Conservation (phyloP, 208 protist species). For the Angomonas ambiguus region DNA sequence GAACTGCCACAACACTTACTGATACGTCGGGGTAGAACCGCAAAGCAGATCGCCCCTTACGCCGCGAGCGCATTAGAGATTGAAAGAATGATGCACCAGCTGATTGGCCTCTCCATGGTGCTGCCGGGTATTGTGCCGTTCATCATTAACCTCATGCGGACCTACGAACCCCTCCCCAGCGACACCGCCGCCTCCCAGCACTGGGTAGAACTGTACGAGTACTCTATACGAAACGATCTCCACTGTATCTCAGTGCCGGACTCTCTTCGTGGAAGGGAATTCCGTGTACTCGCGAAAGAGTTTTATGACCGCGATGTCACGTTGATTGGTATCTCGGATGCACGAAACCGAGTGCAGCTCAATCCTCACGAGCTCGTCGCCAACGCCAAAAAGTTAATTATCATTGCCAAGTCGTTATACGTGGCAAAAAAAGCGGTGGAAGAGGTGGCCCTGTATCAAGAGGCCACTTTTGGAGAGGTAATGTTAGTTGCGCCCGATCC, state of each 20-base stretch:
- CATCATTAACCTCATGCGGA: slow-evolving; percentile 75
- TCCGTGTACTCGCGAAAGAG: slow-evolving; percentile 40
- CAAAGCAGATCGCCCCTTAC: slow-evolving; percentile 53
- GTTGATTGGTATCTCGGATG: slow-evolving; percentile 63
- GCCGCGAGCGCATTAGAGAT: slow-evolving; percentile 67
- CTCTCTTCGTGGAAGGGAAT: slow-evolving; percentile 48
- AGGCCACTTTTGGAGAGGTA: slow-evolving; percentile 47
- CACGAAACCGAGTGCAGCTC: slow-evolving; percentile 47
- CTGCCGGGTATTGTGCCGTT: slow-evolving; percentile 71
- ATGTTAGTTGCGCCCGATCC: slow-evolving; percentile 43
- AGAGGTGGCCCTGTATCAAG: slow-evolving; percentile 37
- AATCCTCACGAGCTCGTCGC: slow-evolving; percentile 51
- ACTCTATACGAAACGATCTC: slow-evolving; percentile 73
- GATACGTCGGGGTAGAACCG: slow-evolving; percentile 53
- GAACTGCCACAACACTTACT: slow-evolving; percentile 73
- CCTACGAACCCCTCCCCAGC: slow-evolving; percentile 61
- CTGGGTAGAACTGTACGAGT: slow-evolving; percentile 83
- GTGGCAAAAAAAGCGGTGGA: slow-evolving; percentile 36
- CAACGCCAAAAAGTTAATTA: slow-evolving; percentile 53
- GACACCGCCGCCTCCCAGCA: slow-evolving; percentile 41
- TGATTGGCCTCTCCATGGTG: slow-evolving; percentile 66
- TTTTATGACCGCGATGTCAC: slow-evolving; percentile 67
- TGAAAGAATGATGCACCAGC: slow-evolving; percentile 63
- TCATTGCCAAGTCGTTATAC: slow-evolving; percentile 60
- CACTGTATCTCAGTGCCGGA: slow-evolving; percentile 55